These are phyloP conservation scores for Aphanomyces stellatus DNA, from an alignment of 352 stramenopile species.

Conservation along the genomic window DNA sequence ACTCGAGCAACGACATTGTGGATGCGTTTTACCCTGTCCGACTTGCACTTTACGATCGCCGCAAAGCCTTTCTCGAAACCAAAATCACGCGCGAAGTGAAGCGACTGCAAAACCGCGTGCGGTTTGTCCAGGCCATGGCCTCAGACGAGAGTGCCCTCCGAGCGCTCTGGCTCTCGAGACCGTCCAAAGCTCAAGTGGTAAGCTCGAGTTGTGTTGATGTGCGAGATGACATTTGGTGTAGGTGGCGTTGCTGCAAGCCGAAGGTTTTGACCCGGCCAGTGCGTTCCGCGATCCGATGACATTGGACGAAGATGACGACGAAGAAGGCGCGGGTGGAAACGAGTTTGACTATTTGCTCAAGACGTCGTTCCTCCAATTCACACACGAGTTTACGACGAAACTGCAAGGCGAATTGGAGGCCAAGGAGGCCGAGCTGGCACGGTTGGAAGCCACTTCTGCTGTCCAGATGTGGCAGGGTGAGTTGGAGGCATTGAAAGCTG, in stretches of 20 bases:
- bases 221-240: neutral
- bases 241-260: neutral
- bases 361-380: conserved; percentile 98
- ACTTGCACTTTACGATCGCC: conserved; percentile 77
- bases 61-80: conserved; percentile 73
- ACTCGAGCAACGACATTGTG: conserved; percentile 85
- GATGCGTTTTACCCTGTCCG: conserved; percentile 91
- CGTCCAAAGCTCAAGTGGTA: conserved; percentile 16
- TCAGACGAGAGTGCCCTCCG: neutral
- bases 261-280: neutral
- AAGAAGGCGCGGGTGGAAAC: conserved; percentile 21
- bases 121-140: conserved; percentile 88
- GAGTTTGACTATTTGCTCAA: conserved; percentile 98
- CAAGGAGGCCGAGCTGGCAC: conserved; percentile 83
- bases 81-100: conserved; percentile 79
- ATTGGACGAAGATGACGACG: conserved; percentile 22
- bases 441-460: conserved; percentile 76
- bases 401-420: conserved; percentile 85
- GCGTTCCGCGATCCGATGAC: neutral
- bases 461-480: conserved; percentile 84
- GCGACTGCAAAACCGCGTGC: conserved; percentile 94
- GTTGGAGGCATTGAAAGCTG: conserved; percentile 41
- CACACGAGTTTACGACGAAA: conserved; percentile 90
- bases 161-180: neutral
- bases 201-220: neutral